These are phyloP conservation scores for Saccharomycopsis selenospora DNA, from an alignment of 805 yeast genomes.

Conservation along the genomic window DNA sequence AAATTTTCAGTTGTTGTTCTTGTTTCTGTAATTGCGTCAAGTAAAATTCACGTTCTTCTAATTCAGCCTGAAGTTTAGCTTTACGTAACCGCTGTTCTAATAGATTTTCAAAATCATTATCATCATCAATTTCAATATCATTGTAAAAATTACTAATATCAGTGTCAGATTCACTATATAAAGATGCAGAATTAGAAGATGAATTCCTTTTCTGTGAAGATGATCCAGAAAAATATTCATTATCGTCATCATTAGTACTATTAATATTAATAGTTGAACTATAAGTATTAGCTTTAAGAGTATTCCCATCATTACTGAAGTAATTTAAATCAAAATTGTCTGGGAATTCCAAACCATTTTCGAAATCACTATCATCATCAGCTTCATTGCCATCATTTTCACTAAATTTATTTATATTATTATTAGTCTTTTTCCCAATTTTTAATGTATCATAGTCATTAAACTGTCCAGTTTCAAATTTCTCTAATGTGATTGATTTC, in stretches of 20 bases:
- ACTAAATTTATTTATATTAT: too few relatives aligned
- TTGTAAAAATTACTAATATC: slow-evolving; percentile 18
- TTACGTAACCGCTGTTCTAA: slow-evolving; percentile 14
- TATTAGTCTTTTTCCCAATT: too few relatives aligned
- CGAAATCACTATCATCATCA: slow-evolving; percentile 15
- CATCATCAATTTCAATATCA: slow-evolving; percentile 16
- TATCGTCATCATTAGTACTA: not conserved
- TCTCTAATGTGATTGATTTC: not conserved
- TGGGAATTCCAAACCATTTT: slow-evolving; percentile 20
- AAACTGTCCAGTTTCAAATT: not conserved
- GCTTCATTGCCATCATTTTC: not conserved
- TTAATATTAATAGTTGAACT: slow-evolving; percentile 5
- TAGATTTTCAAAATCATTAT: slow-evolving; percentile 16
- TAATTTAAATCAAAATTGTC: slow-evolving; percentile 12
- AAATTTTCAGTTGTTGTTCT: not conserved
- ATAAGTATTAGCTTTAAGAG: slow-evolving; percentile 4
- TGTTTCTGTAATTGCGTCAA: slow-evolving; percentile 9
- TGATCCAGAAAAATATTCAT: slow-evolving; percentile 9
- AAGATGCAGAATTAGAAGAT: slow-evolving; percentile 12
- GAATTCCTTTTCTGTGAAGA: slow-evolving; percentile 5
- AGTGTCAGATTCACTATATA: slow-evolving; percentile 19
- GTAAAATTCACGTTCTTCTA: slow-evolving; percentile 19
- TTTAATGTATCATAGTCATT: not conserved
- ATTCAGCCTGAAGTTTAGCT: slow-evolving; percentile 17
- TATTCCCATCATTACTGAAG: not conserved